Base-by-base conservation (phyloP, 2,329 filamentous ascomycete species). In the Beauveria medogensis region DNA sequence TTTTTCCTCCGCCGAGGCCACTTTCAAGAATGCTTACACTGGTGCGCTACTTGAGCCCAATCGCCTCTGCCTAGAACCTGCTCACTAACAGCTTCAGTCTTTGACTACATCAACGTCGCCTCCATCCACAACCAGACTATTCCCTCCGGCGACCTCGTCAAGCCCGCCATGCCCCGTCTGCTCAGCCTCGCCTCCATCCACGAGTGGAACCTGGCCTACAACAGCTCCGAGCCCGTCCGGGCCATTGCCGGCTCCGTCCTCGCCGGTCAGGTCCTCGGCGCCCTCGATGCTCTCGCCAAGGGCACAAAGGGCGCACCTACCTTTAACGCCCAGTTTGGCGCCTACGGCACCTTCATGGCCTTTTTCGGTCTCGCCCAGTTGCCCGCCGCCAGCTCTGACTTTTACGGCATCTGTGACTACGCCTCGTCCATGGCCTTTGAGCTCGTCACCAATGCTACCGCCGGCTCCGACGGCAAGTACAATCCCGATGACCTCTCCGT, bases 131-230 rank as follows among this genome's bases (percentile, higher is more conserved):
- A 87, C 72, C 65, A 73, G 60, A 78, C 77, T 18, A 55, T 60
- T 30, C 58, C 58, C 41, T 54, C 50, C 61, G 70, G 83, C 56
- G 78, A 90, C 51, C 80, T 92, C 63, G 87, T 85, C 52, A 67
- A 77, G 43, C 75, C 78, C 2, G 81, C 82, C 28, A 77, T 91
- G 60, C 71, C 77, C 67, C 83, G 89, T 70, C 82, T 94, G 61
- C 81, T 82, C 67, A 81, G 82, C n/a, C 84, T 94, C 37, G 92
- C 92, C 66, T 86, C 92, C 71, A 77, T 78, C 62, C 90, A 94
- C 73, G 89, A 97, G 73, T 96, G 83, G 79, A 88, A 87, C 69
- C 84, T 94, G 16, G 90, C 90, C 58, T 95, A 88, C 82, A 93
- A 95, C 76, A 74, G 77, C 65, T 88, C 85, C 74, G 90, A 92